Conservation (phyloP, 441 rosid genomes). For the Syzygium syzygioides region DNA sequence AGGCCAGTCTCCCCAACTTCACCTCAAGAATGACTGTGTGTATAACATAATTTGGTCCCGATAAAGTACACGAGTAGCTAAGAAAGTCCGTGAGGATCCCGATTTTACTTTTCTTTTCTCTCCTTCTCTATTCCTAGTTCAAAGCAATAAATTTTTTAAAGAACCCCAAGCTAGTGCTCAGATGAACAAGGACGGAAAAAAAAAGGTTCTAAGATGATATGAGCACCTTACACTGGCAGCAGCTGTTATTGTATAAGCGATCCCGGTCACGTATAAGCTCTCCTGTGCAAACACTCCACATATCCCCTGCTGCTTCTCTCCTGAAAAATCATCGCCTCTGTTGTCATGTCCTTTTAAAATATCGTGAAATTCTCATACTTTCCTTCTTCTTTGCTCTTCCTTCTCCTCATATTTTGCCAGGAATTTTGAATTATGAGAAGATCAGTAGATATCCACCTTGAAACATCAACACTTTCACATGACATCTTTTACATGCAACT, state of each 20-base stretch:
- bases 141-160: background rate
- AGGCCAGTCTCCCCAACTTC: background rate
- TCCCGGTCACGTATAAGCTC: slow-evolving; percentile 26
- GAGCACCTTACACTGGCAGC: slow-evolving; percentile 46
- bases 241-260: slow-evolving; percentile 48
- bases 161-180: background rate
- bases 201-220: background rate
- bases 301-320: slow-evolving; percentile 26
- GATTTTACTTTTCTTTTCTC: background rate
- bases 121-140: background rate
- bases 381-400: background rate
- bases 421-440: background rate
- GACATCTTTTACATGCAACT: background rate
- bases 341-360: background rate
- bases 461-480: background rate
- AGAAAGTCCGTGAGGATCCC: background rate
- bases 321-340: slow-evolving; percentile 19
- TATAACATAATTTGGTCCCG: background rate
- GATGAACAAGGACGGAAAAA: background rate
- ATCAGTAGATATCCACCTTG: background rate
- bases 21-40: background rate
- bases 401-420: background rate
- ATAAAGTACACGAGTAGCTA: background rate
- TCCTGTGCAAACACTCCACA: slow-evolving; percentile 36
- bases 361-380: background rate